phyloP scores from a whole-genome alignment of 306 rosid species.

The Delonix regia region DNA sequence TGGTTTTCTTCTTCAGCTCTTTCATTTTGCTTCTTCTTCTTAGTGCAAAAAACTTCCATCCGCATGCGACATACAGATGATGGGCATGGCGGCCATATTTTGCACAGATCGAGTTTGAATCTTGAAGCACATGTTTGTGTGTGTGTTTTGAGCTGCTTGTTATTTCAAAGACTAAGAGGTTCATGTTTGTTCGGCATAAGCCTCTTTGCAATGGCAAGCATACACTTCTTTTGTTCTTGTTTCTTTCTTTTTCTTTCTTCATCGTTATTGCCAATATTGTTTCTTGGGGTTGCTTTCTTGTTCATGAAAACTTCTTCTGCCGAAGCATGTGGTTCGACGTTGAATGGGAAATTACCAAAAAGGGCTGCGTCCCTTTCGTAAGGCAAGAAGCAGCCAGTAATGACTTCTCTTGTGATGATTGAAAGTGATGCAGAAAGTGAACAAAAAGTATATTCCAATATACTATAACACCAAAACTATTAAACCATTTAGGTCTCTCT shows the following conservation, averaged over 20 bases:
- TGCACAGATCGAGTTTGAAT: constrained; percentile 61
- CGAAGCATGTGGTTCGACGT: not conserved
- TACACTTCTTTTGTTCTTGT: constrained; percentile 29
- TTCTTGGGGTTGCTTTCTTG: not conserved
- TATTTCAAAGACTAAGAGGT: constrained; percentile 41
- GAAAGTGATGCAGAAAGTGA: constrained; percentile 30
- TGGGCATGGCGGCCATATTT: constrained; percentile 84
- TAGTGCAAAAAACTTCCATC: constrained; percentile 88
- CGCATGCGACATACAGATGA: constrained; percentile 59
- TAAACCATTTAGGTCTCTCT: not conserved
- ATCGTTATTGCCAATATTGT: not conserved
- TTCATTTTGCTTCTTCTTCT: not conserved
- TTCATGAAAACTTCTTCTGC: not conserved
- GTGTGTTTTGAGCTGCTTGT: constrained; percentile 59
- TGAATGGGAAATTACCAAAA: not conserved
- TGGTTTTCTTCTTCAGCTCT: not conserved
- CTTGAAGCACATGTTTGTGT: constrained; percentile 34
- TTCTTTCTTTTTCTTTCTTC: not conserved
- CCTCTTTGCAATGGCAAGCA: constrained; percentile 51
- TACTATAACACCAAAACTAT: not conserved
- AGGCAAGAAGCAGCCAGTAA: too few species aligned
- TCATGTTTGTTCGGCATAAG: constrained; percentile 35
- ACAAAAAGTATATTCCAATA: constrained; percentile 29
- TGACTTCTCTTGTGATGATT: not conserved
- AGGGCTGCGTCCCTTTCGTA: not conserved